phyloP scores from a whole-genome alignment of 1,284 basidiomycete species.

The Puccinia coronata region DNA sequence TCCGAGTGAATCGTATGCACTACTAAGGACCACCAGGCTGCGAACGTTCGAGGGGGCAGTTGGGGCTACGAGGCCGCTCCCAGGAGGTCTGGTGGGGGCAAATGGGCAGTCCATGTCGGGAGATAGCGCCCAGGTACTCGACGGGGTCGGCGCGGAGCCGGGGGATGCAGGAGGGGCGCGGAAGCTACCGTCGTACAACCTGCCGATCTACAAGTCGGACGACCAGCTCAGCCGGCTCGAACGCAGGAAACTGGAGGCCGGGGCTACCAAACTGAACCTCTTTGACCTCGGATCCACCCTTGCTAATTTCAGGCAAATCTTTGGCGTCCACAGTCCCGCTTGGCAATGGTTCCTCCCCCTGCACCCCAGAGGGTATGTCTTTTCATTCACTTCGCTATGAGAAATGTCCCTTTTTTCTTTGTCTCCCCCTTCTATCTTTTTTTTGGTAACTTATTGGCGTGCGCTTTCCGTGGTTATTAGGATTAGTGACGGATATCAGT shows the following conservation, averaged over 20 bases:
- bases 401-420: not conserved
- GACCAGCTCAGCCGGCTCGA: constrained; percentile 33
- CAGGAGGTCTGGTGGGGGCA: not conserved
- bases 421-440: not conserved
- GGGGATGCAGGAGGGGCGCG: not conserved
- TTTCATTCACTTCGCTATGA: too few species aligned
- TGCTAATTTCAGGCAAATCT: constrained; percentile 29
- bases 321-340: constrained; percentile 7
- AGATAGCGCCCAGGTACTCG: not conserved
- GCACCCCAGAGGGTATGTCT: constrained; percentile 37
- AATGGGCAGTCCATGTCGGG: not conserved
- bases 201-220: constrained; percentile 47
- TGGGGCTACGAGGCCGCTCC: not conserved
- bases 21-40: constrained; percentile 30
- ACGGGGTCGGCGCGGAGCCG: not conserved
- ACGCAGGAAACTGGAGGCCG: constrained; percentile 40
- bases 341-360: constrained; percentile 46
- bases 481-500: constrained; percentile 46
- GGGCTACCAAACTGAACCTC: constrained; percentile 30
- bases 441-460: not conserved
- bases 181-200: constrained; percentile 37
- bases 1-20: constrained; percentile 31
- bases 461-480: constrained; percentile 5
- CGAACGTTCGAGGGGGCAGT: not conserved
- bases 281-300: constrained; percentile 35